Percentiles rank a stretch among this genome's conserved stretches.
These are phyloP conservation scores for Vitis hybrid DNA, from an alignment of 177 flowering plant genomes.

Conservation along the genomic window DNA sequence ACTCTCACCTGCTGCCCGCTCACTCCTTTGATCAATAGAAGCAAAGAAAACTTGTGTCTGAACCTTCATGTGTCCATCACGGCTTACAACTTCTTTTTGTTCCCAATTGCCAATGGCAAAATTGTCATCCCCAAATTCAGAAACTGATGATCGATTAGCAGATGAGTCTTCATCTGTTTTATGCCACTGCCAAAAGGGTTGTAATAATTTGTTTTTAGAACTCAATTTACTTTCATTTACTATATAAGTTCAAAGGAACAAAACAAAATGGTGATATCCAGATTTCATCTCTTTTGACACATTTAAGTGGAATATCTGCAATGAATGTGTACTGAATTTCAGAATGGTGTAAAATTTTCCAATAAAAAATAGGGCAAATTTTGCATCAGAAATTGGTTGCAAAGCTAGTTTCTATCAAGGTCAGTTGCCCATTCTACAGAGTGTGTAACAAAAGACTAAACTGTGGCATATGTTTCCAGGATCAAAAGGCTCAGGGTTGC, in stretches of 20 bases:
- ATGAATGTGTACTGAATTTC: no score
- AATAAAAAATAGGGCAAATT: no score
- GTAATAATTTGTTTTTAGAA: neutral
- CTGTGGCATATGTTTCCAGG: no score
- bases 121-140: conserved; percentile 93
- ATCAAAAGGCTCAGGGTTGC: no score
- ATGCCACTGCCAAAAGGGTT: conserved; percentile 46
- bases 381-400: no score
- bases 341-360: no score
- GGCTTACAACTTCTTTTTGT: conserved; percentile 73
- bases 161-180: conserved; percentile 66
- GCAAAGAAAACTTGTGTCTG: conserved; percentile 80
- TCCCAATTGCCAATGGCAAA: conserved; percentile 96
- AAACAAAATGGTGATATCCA: neutral
- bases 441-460: no score
- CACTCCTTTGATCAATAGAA: conserved; percentile 92
- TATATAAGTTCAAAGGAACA: neutral
- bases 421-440: no score
- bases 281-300: neutral
- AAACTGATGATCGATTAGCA: conserved; percentile 58
- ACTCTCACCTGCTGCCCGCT: conserved; percentile 95
- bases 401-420: no score
- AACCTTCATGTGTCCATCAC: conserved; percentile 91
- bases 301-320: no score
- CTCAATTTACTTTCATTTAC: neutral